Conservation (phyloP, 768 basidiomycete genomes). For the Krasilnikovozyma curviuscula region DNA sequence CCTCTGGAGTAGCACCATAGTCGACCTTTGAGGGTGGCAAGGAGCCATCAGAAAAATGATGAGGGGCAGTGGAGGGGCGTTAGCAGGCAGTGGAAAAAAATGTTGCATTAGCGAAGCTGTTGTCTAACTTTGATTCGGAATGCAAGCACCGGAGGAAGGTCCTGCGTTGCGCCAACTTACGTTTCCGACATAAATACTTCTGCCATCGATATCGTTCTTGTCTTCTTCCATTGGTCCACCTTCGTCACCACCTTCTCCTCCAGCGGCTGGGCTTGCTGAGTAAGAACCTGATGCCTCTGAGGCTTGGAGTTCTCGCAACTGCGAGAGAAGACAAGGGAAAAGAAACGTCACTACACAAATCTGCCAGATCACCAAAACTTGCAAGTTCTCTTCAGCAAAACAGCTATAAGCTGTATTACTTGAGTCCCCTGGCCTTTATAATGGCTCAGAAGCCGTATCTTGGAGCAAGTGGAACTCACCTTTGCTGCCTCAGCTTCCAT, state of each 20-base stretch:
- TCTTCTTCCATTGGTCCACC: constrained; percentile 55
- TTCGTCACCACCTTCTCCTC: constrained; percentile 31
- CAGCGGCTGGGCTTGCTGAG: constrained; percentile 9
- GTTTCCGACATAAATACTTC: constrained; percentile 92
- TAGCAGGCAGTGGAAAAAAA: neutral
- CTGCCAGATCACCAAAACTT: neutral
- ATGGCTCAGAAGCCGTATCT: neutral
- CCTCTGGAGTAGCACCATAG: constrained; percentile 90
- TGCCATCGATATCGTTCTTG: constrained; percentile 51
- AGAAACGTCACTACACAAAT: neutral
- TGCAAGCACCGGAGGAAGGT: neutral
- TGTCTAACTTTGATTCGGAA: no score
- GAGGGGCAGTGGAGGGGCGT: neutral
- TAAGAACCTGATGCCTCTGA: constrained; percentile 13
- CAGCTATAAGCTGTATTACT: neutral
- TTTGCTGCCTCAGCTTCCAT: constrained; percentile 26
- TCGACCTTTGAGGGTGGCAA: constrained; percentile 48
- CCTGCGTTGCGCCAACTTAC: constrained; percentile 32
- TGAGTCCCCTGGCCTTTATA: neutral
- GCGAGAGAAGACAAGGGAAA: neutral
- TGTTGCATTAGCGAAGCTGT: no score
- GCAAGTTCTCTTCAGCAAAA: constrained; percentile 2
- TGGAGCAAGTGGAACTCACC: constrained; percentile 9
- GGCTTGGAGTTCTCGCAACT: constrained; percentile 14
- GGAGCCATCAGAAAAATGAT: neutral